Evolutionary conservation across 2,329 filamentous ascomycete genomes (phyloP), one percentile per base, ranked within the genome.

Genomic region (Colletotrichum tabaci): DNA sequence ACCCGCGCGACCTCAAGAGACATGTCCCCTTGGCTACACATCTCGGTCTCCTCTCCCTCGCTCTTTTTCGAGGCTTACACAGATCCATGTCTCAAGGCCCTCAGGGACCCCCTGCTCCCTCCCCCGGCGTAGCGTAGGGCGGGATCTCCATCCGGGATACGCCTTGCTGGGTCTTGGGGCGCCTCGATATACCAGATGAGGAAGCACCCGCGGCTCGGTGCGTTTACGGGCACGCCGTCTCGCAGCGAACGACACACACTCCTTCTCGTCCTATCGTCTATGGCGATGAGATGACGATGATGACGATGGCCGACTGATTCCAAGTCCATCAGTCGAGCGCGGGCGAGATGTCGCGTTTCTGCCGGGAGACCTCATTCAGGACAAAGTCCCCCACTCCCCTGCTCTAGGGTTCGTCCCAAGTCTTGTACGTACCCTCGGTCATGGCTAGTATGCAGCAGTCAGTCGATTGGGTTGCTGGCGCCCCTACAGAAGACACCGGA

Each of bases 101-200:
- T 49, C 30, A 9, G 47, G 30, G 55, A 21, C 10, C n/a, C 23
- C 2, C 46, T 38, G 16, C 30, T 46, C 52, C 35, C 47, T 10
- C 35, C 35, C 9, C 35, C 35, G 35, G 10, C 35, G 35, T 10
- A 35, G 57, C 35, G 52, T 52, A 62, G 46, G 56, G 57, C 57
- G 58, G 52, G 64, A 71, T 71, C 64, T 57, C 21, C 65, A 60
- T 67, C 50, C 52, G 49, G 68, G 42, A 52, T 35, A 23, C 30
- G 57, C 44, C 23, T 57, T 40, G 65, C 46, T 50, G 49, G 64
- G 46, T 40, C 42, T 30, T 50, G 42, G 56, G 60, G 16, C 26
- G 53, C 53, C 60, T 49, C 10, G 44, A n/a, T 23, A 40, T 66
- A 30, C 67, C 62, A 70, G 35, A 55, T 57, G 40, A 49, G 62